Percentiles rank a stretch among this genome's conserved stretches.
Conservation (phyloP, 202 grass and related monocot species). For the Saccharum hybrid region DNA sequence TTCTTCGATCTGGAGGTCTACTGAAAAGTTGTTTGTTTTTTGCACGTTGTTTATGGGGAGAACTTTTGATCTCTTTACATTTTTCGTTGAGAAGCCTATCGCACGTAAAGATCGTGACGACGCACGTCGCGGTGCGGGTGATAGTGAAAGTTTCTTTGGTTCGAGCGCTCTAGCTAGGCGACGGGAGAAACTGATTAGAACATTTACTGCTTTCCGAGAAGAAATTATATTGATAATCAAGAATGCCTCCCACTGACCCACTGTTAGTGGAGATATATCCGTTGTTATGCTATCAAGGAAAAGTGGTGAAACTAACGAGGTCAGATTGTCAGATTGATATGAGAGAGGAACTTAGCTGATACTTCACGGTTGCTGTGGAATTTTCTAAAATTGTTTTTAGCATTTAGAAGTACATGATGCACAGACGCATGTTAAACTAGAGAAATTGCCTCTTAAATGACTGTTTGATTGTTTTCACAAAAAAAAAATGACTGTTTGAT, state of each 20-base stretch:
- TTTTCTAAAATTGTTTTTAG: too few relatives aligned
- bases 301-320: not conserved
- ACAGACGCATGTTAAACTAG: too few relatives aligned
- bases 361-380: too few relatives aligned
- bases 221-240: not conserved
- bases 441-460: too few relatives aligned
- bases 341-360: not conserved
- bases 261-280: not conserved
- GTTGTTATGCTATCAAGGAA: not conserved
- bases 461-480: too few relatives aligned
- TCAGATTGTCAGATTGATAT: too few relatives aligned
- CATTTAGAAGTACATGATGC: too few relatives aligned
- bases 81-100: constrained; percentile 39
- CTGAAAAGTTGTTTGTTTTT: constrained; percentile 35
- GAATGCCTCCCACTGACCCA: not conserved
- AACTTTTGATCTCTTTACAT: constrained; percentile 25
- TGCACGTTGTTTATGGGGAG: not conserved
- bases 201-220: not conserved
- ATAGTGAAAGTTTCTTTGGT: constrained; percentile 5
- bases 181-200: not conserved
- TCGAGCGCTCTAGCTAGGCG: not conserved
- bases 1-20: not conserved
- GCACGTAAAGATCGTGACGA: constrained; percentile 38
- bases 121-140: constrained; percentile 21
- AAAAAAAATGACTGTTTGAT: too few relatives aligned